Base-by-base conservation (phyloP, 306 rosid species). In the Vigna trinervia region DNA sequence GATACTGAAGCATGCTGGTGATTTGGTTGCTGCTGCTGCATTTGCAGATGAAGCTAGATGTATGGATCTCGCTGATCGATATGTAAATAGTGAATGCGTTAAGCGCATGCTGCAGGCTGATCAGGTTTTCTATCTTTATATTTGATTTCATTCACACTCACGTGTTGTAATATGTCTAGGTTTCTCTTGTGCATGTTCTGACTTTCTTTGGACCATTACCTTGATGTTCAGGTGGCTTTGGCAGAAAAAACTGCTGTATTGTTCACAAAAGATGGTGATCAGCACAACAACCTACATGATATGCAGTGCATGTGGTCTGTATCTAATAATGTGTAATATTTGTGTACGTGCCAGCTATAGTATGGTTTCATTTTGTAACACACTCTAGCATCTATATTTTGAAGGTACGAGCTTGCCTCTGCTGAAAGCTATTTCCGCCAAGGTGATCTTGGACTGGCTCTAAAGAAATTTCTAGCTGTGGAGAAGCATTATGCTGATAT, bases 251-350 rank as follows among this genome's bases (percentile, higher is more conserved):
- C 97, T 82, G 99, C 99, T 75, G 97, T 91, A 46, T 83, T 96
- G 83, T 96, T 96, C 88, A 96, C 99, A 6, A 96, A 96, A 87
- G 99, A 96, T 8, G 99, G 99, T 63, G 99, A 96, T 80, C 98
- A 93, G 78, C 96, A 96, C 85, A 96, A 90, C 86, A 96, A 96
- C 81, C 97, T 96, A 56, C 98, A 96, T 85, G 99, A 96, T 86
- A 96, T 96, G 99, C 99, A 96, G 88, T 96, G 99, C 98, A 96
- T 96, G 98, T 96, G 99, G 99, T 96, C 19, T 9, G 97, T 87
- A 76, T 83, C 66, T 81, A 62, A 64, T 56, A 71, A 66, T 80
- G 59, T 57, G 67, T 73, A 19, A 8, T 68, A 79, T 76, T 5
- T 79, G 26, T 57, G 52, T 46, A 48, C 60, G 30, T 41, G 17